Conservation (phyloP, 345 rosid species). For the Geranium rotundifolium region DNA sequence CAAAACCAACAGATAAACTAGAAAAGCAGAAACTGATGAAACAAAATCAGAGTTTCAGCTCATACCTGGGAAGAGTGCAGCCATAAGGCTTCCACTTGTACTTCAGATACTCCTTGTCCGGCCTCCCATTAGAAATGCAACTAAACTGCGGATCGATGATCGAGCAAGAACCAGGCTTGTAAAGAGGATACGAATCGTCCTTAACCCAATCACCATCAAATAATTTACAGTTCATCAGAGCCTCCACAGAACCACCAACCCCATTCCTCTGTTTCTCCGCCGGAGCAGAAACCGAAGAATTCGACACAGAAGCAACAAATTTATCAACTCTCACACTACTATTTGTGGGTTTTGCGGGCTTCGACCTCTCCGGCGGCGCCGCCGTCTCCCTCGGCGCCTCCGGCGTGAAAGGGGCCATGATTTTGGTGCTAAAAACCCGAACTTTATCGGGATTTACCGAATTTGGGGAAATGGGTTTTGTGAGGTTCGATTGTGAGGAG, state of each 20-base stretch:
- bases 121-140: slow-evolving; percentile 69
- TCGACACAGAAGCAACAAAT: slow-evolving; percentile 16
- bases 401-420: background rate
- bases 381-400: background rate
- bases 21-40: background rate
- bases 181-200: slow-evolving; percentile 89
- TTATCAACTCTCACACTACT: too few relatives aligned
- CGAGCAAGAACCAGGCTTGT: slow-evolving; percentile 79
- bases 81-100: slow-evolving; percentile 83
- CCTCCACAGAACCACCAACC: slow-evolving; percentile 20
- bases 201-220: slow-evolving; percentile 80
- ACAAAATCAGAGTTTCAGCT: background rate
- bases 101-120: slow-evolving; percentile 59
- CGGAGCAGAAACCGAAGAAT: slow-evolving; percentile 22
- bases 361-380: too few relatives aligned
- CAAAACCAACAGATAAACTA: background rate
- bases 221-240: slow-evolving; percentile 55
- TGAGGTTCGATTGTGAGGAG: slow-evolving; percentile 5
- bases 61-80: slow-evolving; percentile 73
- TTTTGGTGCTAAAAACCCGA: too few relatives aligned
- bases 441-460: slow-evolving; percentile 11
- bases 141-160: slow-evolving; percentile 74
- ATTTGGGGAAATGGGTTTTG: slow-evolving; percentile 3
- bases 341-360: too few relatives aligned
- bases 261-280: slow-evolving; percentile 30